Evolutionary conservation across 768 basidiomycete species (phyloP).

Genomic region (Lactifluus volemus): DNA sequence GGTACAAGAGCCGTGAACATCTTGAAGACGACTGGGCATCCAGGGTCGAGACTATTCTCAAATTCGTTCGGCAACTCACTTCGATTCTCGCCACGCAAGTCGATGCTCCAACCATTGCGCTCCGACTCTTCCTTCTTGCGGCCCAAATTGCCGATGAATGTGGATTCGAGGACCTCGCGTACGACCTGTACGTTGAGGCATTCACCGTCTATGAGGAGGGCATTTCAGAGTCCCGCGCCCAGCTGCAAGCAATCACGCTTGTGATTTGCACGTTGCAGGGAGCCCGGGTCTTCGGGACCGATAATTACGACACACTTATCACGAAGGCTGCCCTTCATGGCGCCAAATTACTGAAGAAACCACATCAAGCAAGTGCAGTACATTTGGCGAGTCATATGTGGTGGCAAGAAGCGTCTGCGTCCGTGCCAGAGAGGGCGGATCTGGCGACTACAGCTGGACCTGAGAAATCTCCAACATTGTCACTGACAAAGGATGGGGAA

Average conservation of each 20-base stretch:
- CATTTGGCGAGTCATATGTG: slow-evolving; percentile 93
- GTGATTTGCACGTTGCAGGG: slow-evolving; percentile 88
- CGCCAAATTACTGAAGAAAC: slow-evolving; percentile 94
- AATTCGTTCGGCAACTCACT: slow-evolving; percentile 89
- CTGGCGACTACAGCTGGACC: slow-evolving; percentile 27
- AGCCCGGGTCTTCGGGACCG: slow-evolving; percentile 83
- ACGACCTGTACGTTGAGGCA: slow-evolving; percentile 96
- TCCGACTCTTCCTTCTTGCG: slow-evolving; percentile 90
- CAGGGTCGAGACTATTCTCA: slow-evolving; percentile 82
- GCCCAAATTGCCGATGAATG: slow-evolving; percentile 94
- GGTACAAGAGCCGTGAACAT: slow-evolving; percentile 80
- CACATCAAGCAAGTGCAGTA: slow-evolving; percentile 93
- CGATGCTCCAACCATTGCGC: slow-evolving; percentile 85
- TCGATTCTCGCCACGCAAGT: slow-evolving; percentile 90
- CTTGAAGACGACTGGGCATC: slow-evolving; percentile 77
- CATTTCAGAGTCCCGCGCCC: slow-evolving; percentile 92
- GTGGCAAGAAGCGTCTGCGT: slow-evolving; percentile 73
- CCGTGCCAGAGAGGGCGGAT: slow-evolving; percentile 36
- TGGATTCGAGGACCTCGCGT: slow-evolving; percentile 90
- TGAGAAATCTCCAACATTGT: slow-evolving; percentile 27
- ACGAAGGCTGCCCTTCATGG: slow-evolving; percentile 99
- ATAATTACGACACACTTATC: slow-evolving; percentile 96
- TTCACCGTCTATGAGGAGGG: slow-evolving; percentile 98
- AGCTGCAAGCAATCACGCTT: slow-evolving; percentile 93
- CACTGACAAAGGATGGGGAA: slow-evolving; percentile 34